Conservation (phyloP, 306 rosid species). For the Vicia villosa region DNA sequence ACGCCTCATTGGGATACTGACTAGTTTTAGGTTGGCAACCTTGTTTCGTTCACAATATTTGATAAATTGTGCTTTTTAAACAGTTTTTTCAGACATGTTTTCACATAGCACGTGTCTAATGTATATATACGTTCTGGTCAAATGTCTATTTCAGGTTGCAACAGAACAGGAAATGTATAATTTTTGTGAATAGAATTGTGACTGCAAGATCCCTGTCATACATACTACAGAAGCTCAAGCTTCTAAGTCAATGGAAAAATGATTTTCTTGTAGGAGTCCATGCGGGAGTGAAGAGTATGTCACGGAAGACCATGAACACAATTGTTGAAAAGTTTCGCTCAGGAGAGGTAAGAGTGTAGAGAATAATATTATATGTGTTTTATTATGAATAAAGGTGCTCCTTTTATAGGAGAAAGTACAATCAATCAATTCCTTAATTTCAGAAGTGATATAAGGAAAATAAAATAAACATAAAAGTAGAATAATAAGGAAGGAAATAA, state of each 20-base stretch:
- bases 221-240: constrained; percentile 64
- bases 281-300: constrained; percentile 72
- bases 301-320: constrained; percentile 66
- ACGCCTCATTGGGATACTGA: constrained; percentile 74
- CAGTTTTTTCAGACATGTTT: constrained; percentile 33
- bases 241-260: constrained; percentile 73
- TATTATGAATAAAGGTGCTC: no score
- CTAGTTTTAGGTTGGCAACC: constrained; percentile 70
- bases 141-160: constrained; percentile 58
- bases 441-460: no score
- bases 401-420: no score
- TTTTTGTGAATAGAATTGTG: constrained; percentile 90
- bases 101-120: constrained; percentile 2
- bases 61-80: constrained; percentile 29
- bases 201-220: constrained; percentile 80
- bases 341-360: constrained; percentile 65
- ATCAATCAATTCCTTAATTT: no score
- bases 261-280: constrained; percentile 86
- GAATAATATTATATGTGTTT: no score
- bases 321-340: constrained; percentile 79
- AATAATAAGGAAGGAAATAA: no score
- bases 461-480: no score
- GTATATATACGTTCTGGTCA: constrained; percentile 24
- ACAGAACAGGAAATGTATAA: constrained; percentile 76
- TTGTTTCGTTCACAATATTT: constrained; percentile 23